phyloP scores from a whole-genome alignment of 768 basidiomycete species.

The Collybiopsis confluens region DNA sequence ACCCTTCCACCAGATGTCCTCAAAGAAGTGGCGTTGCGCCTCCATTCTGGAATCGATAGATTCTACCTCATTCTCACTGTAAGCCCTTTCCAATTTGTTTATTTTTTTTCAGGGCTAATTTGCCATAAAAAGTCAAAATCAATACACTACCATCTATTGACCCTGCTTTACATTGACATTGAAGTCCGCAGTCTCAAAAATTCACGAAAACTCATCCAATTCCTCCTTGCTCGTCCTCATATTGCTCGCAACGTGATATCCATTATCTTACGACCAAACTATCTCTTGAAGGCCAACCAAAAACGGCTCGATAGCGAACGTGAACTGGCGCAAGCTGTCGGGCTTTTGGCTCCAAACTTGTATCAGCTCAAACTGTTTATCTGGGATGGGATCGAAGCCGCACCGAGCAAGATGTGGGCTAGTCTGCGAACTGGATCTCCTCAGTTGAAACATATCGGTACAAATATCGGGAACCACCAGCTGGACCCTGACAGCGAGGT shows the following conservation, averaged over 20 bases:
- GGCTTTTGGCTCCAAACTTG: slow-evolving; percentile 15
- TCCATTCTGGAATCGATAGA: background rate
- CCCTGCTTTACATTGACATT: background rate
- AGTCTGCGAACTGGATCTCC: slow-evolving; percentile 20
- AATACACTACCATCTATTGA: background rate
- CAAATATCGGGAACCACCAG: slow-evolving; percentile 14
- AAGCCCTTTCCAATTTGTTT: background rate
- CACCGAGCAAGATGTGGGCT: slow-evolving; percentile 17
- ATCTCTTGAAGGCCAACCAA: slow-evolving; percentile 10
- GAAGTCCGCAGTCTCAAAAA: background rate
- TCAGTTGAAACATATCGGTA: slow-evolving; percentile 16
- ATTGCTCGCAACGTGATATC: slow-evolving; percentile 13
- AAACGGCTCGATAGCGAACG: slow-evolving; percentile 13
- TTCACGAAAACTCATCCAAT: background rate
- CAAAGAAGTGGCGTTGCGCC: background rate
- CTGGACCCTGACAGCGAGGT: slow-evolving; percentile 19
- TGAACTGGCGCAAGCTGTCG: slow-evolving; percentile 10
- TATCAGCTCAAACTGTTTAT: slow-evolving; percentile 16
- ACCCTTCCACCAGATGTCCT: background rate
- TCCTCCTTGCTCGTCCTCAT: slow-evolving; percentile 10
- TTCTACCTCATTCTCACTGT: background rate
- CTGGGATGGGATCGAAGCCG: slow-evolving; percentile 22
- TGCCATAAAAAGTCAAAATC: background rate
- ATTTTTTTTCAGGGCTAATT: background rate
- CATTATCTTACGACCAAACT: slow-evolving; percentile 18